Conservation (phyloP, 208 protist genomes). For the Acanthamoeba rhysodes region DNA sequence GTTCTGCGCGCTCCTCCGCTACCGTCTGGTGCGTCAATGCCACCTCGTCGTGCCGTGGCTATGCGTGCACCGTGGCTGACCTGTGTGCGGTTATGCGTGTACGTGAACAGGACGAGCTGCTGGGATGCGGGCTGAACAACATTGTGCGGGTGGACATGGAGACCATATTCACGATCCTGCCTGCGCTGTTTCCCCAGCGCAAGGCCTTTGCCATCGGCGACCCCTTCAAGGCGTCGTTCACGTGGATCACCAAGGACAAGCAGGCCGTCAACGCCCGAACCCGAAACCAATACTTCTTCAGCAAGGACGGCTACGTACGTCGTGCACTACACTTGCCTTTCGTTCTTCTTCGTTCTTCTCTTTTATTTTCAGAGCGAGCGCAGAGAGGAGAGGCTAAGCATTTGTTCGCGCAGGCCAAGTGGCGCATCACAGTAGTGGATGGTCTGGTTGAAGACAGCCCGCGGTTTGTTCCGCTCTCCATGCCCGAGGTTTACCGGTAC, state of each 20-base stretch:
- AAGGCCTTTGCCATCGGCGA: constrained; percentile 15
- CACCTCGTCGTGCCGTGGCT: not conserved
- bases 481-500: constrained; percentile 70
- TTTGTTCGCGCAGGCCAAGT: not conserved
- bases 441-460: constrained; percentile 27
- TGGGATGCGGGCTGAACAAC: not conserved
- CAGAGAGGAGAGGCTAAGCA: not conserved
- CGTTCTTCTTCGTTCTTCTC: not conserved
- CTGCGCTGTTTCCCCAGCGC: not conserved
- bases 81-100: not conserved
- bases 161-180: constrained; percentile 26
- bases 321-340: not conserved
- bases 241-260: constrained; percentile 68
- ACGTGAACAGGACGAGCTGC: constrained; percentile 18
- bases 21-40: not conserved
- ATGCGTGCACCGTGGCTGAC: no score
- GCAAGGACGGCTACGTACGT: constrained; percentile 34
- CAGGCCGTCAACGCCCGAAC: not conserved
- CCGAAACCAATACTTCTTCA: constrained; percentile 50
- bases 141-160: constrained; percentile 41
- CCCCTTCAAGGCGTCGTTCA: not conserved
- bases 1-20: constrained; percentile 25
- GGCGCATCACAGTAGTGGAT: constrained; percentile 50
- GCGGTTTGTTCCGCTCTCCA: constrained; percentile 47
- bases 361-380: no score